Evolutionary conservation across 2,329 filamentous ascomycete genomes (phyloP).

Genomic region (Westerdykella sp.): DNA sequence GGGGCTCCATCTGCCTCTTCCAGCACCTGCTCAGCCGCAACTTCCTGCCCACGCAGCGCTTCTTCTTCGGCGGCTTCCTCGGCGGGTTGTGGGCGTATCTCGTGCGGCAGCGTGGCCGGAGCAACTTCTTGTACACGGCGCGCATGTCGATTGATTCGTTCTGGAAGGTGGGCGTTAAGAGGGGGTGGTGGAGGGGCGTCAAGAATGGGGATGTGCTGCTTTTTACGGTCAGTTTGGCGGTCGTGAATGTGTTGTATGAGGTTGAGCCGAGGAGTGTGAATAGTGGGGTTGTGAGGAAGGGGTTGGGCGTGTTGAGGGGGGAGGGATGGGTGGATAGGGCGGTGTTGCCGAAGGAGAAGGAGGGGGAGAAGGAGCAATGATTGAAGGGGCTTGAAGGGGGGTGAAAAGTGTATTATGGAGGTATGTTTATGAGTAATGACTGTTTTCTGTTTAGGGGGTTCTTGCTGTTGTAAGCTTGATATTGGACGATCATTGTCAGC

Average conservation of each 20-base stretch:
- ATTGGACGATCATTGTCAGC: no score
- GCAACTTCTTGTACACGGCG: slow-evolving; percentile 71
- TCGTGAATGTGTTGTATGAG: slow-evolving; percentile 74
- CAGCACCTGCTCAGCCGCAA: slow-evolving; percentile 69
- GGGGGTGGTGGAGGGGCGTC: slow-evolving; percentile 78
- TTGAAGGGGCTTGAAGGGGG: no score
- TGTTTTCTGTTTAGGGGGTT: no score
- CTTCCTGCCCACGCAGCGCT: slow-evolving; percentile 73
- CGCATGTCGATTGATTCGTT: slow-evolving; percentile 72
- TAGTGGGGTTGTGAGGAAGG: slow-evolving; percentile 63
- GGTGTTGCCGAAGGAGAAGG: slow-evolving; percentile 7
- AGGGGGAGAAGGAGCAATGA: no score
- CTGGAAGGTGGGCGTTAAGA: slow-evolving; percentile 93
- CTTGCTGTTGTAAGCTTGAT: no score
- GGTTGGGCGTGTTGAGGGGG: slow-evolving; percentile 65
- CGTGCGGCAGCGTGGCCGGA: slow-evolving; percentile 52
- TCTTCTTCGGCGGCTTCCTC: slow-evolving; percentile 82
- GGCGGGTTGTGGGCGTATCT: slow-evolving; percentile 82
- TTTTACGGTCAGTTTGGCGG: slow-evolving; percentile 71
- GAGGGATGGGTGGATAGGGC: slow-evolving; percentile 67
- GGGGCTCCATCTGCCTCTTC: slow-evolving; percentile 87
- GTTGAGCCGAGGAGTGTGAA: slow-evolving; percentile 60
- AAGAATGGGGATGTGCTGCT: slow-evolving; percentile 77
- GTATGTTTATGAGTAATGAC: no score
- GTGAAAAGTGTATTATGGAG: no score